These are phyloP conservation scores for Sporothrix dimorphospora DNA, from an alignment of 2,329 filamentous ascomycete genomes.

Conservation along the genomic window DNA sequence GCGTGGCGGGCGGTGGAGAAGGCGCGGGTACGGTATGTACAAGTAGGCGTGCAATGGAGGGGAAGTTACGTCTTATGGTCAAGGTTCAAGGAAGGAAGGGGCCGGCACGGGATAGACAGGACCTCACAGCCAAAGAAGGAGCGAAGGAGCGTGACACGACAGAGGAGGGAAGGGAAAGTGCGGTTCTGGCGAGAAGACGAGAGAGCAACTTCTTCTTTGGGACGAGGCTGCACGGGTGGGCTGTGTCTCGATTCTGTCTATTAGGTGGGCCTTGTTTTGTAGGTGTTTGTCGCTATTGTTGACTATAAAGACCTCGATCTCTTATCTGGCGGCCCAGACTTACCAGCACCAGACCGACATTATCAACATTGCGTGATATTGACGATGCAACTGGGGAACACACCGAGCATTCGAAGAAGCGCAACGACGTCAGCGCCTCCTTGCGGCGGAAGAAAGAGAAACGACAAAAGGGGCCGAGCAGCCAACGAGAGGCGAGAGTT, in stretches of 20 bases:
- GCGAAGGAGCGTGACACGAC: conserved; percentile 9
- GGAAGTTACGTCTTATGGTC: not conserved
- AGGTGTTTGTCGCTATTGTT: not conserved
- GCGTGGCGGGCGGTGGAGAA: conserved; percentile 20
- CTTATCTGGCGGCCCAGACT: not conserved
- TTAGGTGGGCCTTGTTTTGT: conserved; percentile 10
- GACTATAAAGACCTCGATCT: not conserved
- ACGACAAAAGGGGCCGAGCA: conserved; percentile 8
- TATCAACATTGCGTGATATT: conserved; percentile 4
- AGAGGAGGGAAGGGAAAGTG: not conserved
- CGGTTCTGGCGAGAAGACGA: not conserved
- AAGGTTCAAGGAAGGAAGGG: conserved; percentile 14
- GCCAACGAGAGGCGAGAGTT: conserved; percentile 24
- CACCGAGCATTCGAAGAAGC: not conserved
- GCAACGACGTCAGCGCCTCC: not conserved
- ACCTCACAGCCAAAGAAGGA: not conserved
- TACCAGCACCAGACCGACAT: not conserved
- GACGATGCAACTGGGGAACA: not conserved
- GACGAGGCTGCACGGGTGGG: conserved; percentile 16
- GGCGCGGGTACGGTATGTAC: conserved; percentile 9
- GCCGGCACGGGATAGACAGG: not conserved
- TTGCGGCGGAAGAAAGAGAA: not conserved
- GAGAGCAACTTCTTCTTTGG: conserved; percentile 1
- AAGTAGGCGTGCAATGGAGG: conserved; percentile 6
- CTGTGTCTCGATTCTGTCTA: conserved; percentile 5